These are phyloP conservation scores for Hanseniaspora mollemarum DNA, from an alignment of 805 yeast species.

Conservation along the genomic window DNA sequence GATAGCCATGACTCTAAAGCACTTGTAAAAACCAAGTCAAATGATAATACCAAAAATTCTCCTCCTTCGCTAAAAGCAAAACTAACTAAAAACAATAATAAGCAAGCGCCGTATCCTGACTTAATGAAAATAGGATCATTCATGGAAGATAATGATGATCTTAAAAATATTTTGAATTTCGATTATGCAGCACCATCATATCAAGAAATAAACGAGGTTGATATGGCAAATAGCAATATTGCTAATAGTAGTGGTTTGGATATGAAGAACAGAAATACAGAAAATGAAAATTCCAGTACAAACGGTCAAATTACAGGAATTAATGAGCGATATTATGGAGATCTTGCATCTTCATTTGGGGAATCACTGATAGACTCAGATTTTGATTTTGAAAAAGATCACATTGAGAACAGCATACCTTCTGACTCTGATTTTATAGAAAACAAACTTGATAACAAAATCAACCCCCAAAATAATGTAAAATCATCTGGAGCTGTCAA, in stretches of 20 bases:
- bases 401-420: slow-evolving; percentile 5
- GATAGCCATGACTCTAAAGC: not conserved
- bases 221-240: not conserved
- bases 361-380: slow-evolving; percentile 30
- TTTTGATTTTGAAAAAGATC: slow-evolving; percentile 16
- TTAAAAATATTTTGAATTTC: slow-evolving; percentile 1
- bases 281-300: not conserved
- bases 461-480: not conserved
- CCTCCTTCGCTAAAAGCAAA: not conserved
- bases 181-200: not conserved
- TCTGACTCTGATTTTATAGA: not conserved
- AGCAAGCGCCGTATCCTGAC: slow-evolving; percentile 1
- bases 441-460: not conserved
- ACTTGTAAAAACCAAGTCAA: not conserved
- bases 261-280: not conserved
- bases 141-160: slow-evolving; percentile 7
- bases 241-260: not conserved
- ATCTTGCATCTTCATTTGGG: slow-evolving; percentile 28
- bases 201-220: not conserved
- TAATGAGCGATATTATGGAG: slow-evolving; percentile 16
- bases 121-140: slow-evolving; percentile 11
- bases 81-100: not conserved
- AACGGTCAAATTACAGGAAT: slow-evolving; percentile 3
- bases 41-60: no score
- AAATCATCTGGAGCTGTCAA: slow-evolving; percentile 18